Evolutionary conservation across 2,329 filamentous ascomycete species (phyloP), one percentile per base, ranked within the genome.

Genomic region (Coniochaeta sp.): DNA sequence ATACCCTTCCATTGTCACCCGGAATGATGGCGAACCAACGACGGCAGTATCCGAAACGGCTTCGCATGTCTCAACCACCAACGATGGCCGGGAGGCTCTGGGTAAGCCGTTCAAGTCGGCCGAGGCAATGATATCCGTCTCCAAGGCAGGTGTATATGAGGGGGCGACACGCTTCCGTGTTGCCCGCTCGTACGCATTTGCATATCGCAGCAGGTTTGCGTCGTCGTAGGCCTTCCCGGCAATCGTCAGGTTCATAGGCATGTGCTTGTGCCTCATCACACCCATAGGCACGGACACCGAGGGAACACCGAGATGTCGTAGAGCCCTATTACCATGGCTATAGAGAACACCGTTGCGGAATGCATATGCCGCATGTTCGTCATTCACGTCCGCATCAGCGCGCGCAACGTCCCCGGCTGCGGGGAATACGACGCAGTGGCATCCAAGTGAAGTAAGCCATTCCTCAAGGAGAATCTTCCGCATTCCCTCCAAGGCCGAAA

Each of bases 261-360:
- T 82, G 0, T 66, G 62, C 55, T 72, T 79, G 9, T 75, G 71
- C 1, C 62, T 65, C 71, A 83, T 74, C 1, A 74, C 60, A 0
- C 81, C 81, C 81, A 84, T 84, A 0, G 80, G 76, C 0, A 83
- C 79, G 0, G 75, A 79, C 1, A 85, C 74, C 0, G 78, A 81
- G 0, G 82, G 82, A 0, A 85, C 74, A 0, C 82, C 82, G 2
- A 84, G 70, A 59, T 85, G 81, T 12, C 81, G 72, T 1, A 85
- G 70, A 0, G 77, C 78, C 1, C 80, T 71, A 58, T 83, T 83
- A 0, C 81, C 81, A 59, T 84, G 81, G 0, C 75, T 77, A 61
- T 83, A 84, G 83, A 76, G 77, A 5, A 84, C 75, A 0, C 82
- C 82, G 57, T 84, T 81, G 30, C 72, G 73, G 59, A 77, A 72